A percentile compares a stretch with the other conserved stretches of the same genome.
Evolutionary conservation across 139 green algal species (phyloP).

Genomic region (Coelastrella sp.): DNA sequence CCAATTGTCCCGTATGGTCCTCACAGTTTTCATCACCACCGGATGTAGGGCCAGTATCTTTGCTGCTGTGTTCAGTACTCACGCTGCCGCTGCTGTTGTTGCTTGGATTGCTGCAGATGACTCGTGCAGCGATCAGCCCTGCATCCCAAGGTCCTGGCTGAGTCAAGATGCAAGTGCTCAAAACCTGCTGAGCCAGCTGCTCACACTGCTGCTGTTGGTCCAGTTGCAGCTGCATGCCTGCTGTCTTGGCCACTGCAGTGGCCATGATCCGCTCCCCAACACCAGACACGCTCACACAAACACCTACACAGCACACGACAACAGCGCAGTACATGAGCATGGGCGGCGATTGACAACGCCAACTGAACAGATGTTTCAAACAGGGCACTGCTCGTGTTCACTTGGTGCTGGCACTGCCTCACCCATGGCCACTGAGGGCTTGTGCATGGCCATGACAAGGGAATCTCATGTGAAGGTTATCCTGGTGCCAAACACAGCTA

Average conservation of each 20-base stretch:
- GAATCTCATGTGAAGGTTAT: no score
- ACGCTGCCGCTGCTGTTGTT: background rate
- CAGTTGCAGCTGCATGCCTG: conserved; percentile 13
- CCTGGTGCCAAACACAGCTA: no score
- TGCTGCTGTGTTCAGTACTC: no score
- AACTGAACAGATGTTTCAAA: background rate
- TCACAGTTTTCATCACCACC: background rate
- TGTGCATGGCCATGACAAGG: background rate
- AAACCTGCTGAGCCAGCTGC: background rate
- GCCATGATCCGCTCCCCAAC: conserved; percentile 82
- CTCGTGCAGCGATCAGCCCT: conserved; percentile 26
- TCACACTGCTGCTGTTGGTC: background rate
- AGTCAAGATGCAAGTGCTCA: background rate
- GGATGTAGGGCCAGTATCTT: background rate
- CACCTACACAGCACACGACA: conserved; percentile 16
- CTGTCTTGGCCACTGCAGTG: conserved; percentile 62
- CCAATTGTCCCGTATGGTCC: no score
- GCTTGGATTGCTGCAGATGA: background rate
- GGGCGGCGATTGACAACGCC: background rate
- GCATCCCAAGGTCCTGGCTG: conserved; percentile 34
- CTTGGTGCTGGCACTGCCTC: background rate
- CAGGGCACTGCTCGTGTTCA: no score
- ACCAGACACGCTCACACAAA: conserved; percentile 76
- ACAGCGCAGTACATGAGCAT: background rate
- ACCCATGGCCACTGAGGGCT: background rate